Base-by-base conservation (phyloP, 495 filamentous ascomycete species). In the Aspergillus baeticus region DNA sequence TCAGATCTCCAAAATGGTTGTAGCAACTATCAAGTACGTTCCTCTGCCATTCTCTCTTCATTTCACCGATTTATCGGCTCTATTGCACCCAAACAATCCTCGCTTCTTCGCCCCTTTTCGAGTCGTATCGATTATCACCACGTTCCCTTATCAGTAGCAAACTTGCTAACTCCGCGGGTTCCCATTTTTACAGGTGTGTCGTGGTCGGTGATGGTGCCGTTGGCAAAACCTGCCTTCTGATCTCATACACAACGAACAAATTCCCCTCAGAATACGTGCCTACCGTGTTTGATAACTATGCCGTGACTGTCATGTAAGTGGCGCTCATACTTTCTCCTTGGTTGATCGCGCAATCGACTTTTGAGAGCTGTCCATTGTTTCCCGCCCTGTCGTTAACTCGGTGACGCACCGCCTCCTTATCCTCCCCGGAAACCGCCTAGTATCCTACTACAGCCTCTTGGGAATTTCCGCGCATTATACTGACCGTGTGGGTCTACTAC, bases 211-310 rank as follows among this genome's bases (percentile, higher is more conserved):
- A 98, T 73, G 94, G 94, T 91, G 94, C 94, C 55, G 94, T 98
- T 56, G 94, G 94, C 64, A 98, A 98, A 82, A 98, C 94, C 42
- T 98, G 94, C 75, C 85, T 98, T 51, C 84, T 98, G 68, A 98
- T 98, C 77, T 95, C 90, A 64, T 98, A 98, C 77, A 98, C 94
- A 38, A 98, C 94, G 60, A 98, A 98, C 81, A 98, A 98, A 64
- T 98, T 98, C 77, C 94, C 94, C 10, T 96, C 92, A 59, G 94
- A 98, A 91, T 98, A 98, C 69, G 94, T 98, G 18, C 94, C 94
- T 20, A 98, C 94, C 18, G 94, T 98, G 31, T 98, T 98, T 72
- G 94, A 98, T 72, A 98, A 98, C 76, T 98, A 98, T 86, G 94
- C 94, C 15, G 94, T 98, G 67, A 98, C 94, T 41, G 92, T 97